Percentiles rank a stretch among this genome's conserved stretches.
These are phyloP conservation scores for Elongisporangium undulatum DNA, from an alignment of 352 stramenopile genomes.

Conservation along the genomic window DNA sequence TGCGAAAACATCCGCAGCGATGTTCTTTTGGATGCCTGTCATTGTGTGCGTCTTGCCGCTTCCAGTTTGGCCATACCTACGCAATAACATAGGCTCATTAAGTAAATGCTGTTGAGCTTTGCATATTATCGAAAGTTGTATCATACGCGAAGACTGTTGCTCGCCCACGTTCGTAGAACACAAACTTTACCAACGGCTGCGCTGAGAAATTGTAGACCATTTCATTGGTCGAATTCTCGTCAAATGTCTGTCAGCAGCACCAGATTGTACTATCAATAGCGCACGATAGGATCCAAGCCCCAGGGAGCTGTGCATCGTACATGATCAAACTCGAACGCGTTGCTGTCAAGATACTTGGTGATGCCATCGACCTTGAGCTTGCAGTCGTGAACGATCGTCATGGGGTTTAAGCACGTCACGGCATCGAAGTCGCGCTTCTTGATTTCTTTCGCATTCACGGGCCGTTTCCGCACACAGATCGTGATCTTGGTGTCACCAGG, in stretches of 20 bases:
- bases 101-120: background rate
- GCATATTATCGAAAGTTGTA: background rate
- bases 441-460: conserved; percentile 90
- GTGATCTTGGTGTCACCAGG: conserved; percentile 88
- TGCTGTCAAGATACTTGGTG: conserved; percentile 98
- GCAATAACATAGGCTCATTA: background rate
- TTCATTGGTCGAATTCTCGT: conserved; percentile 90
- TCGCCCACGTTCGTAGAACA: conserved; percentile 87
- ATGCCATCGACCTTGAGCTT: conserved; percentile 98
- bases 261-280: conserved; percentile 1
- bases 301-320: conserved; percentile 13
- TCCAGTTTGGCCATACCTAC: conserved; percentile 89
- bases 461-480: conserved; percentile 96
- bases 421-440: conserved; percentile 94
- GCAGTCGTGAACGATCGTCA: conserved; percentile 94
- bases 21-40: conserved; percentile 84
- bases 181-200: conserved; percentile 93
- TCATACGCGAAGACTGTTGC: conserved; percentile 96
- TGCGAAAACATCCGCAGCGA: conserved; percentile 69
- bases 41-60: conserved; percentile 94
- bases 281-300: background rate
- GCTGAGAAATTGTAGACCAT: conserved; percentile 92
- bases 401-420: conserved; percentile 94
- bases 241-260: conserved; percentile 89
- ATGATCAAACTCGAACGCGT: conserved; percentile 91